Conservation (phyloP, 805 yeast species). For the Teunomyces tritomae region DNA sequence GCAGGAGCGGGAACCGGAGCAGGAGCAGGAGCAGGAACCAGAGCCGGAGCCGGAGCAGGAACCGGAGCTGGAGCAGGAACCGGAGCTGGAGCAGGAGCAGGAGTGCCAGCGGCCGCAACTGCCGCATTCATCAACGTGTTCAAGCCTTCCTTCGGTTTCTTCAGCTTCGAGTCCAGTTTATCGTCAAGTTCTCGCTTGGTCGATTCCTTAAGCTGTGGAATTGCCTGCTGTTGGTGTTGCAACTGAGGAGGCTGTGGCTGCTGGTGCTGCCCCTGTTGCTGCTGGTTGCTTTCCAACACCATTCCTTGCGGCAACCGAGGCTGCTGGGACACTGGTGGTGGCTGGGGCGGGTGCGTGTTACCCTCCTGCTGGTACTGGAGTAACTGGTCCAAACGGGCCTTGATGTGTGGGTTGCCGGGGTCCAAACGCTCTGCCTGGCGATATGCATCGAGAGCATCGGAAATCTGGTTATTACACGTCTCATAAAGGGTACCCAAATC, state of each 20-base stretch:
- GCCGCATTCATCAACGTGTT: conserved; percentile 31
- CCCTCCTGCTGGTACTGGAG: conserved; percentile 70
- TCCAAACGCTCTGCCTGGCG: conserved; percentile 94
- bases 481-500: conserved; percentile 96
- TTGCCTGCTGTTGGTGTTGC: conserved; percentile 12
- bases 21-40: conserved; percentile 4
- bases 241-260: conserved; percentile 12
- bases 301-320: conserved; percentile 61
- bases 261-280: conserved; percentile 21
- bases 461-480: conserved; percentile 92
- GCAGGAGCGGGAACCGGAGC: conserved; percentile 8
- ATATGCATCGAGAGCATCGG: conserved; percentile 95
- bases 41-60: conserved; percentile 6
- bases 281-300: conserved; percentile 50
- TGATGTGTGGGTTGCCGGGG: conserved; percentile 91
- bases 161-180: conserved; percentile 28
- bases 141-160: conserved; percentile 23
- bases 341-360: conserved; percentile 59
- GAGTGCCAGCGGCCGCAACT: conserved; percentile 13
- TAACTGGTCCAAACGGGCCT: conserved; percentile 85
- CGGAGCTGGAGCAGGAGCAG: conserved; percentile 9
- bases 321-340: conserved; percentile 66
- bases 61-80: conserved; percentile 8
- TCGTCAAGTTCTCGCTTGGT: conserved; percentile 40
- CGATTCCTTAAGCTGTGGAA: conserved; percentile 8